Base-by-base conservation (phyloP, 2,329 filamentous ascomycete genomes). In the Fusarium equiseti region DNA sequence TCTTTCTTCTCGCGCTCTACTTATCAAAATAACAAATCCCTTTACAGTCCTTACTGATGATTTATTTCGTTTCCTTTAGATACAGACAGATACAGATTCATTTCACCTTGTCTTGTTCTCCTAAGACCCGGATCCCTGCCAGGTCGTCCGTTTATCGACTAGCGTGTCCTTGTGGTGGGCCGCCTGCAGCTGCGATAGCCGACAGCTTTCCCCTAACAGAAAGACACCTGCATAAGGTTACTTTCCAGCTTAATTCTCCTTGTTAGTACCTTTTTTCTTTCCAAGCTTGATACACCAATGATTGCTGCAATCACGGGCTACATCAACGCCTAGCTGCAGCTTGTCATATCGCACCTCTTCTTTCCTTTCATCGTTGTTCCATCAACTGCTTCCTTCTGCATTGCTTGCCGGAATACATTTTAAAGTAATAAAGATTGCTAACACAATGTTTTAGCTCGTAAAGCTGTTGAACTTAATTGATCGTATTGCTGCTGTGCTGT, bases 391-490 rank as follows among this genome's bases (percentile, higher is more conserved):
- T 44, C 56, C 56, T 69, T 46, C 57, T 56, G 44, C 49, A 53
- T 60, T 35, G 45, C 40, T 15, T 45, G 15, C 16, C 27, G 73
- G 53, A 52, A 49, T 54, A 50, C 55, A 68, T 70, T 60, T 64
- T 60, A 66, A 40, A 51, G 22, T 72, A 70, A 73, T 61, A 59
- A 72, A 73, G 69, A 70, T 78, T 71, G 71, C 78, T 79, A 69
- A 79, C 76, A 73, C 61, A 66, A 64, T 68, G 62, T 59, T 58
- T 68, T 79, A 79, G 78, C 67, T 71, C 73, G 73, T 77, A 71
- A 75, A 66, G 49, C 60, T 68, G 59, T 46, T 62, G 54, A 54
- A 20, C 15, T 63, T 74, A 72, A 72, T 75, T 75, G 65, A 75
- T 66, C 62, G 63, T 71, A 59, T 70, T 72, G 63, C 64, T 75